Conservation (phyloP, 2,329 filamentous ascomycete species). For the Epichloe elymi region DNA sequence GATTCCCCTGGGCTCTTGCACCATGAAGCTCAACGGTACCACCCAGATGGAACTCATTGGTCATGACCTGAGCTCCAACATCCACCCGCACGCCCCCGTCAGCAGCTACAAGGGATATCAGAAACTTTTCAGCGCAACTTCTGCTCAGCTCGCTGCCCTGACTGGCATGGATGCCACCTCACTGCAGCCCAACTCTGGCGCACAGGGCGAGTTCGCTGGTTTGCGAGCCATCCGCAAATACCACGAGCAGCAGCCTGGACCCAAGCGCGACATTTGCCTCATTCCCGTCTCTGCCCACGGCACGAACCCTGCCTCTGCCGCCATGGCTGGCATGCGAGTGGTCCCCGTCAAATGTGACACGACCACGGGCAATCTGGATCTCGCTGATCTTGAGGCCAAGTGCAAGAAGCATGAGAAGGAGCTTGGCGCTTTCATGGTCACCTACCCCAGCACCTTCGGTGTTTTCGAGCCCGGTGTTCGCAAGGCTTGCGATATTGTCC, state of each 20-base stretch:
- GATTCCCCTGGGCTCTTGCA: conserved; percentile 94
- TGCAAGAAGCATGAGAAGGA: conserved; percentile 78
- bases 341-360: conserved; percentile 84
- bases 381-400: conserved; percentile 74
- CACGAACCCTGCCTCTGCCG: conserved; percentile 87
- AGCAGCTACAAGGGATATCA: conserved; percentile 55
- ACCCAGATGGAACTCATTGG: conserved; percentile 86
- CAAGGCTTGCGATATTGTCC: conserved; percentile 72
- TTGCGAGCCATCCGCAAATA: conserved; percentile 79
- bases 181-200: conserved; percentile 88
- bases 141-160: conserved; percentile 63
- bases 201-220: conserved; percentile 89
- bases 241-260: conserved; percentile 52
- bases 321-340: conserved; percentile 92
- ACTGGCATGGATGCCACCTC: conserved; percentile 86
- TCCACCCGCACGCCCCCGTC: conserved; percentile 67
- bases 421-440: conserved; percentile 90
- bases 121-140: conserved; percentile 57
- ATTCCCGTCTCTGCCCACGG: conserved; percentile 93
- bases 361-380: conserved; percentile 77
- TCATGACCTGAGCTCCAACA: conserved; percentile 58
- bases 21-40: conserved; percentile 94
- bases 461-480: conserved; percentile 88
- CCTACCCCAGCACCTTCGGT: conserved; percentile 89
- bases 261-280: conserved; percentile 78